Conservation (phyloP, 345 rosid species). For the Heritiera fomes region DNA sequence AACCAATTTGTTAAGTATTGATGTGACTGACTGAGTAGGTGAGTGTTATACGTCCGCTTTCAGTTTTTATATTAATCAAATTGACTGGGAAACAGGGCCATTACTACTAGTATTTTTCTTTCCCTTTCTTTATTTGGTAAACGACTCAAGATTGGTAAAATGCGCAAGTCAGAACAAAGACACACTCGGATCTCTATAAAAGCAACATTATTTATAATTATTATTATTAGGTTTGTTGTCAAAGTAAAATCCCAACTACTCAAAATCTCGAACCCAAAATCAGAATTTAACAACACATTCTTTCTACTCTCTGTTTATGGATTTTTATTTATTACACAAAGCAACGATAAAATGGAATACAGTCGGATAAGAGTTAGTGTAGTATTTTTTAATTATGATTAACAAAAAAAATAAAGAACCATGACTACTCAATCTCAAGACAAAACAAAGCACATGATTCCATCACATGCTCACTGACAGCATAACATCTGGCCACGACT, state of each 20-base stretch:
- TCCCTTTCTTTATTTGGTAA: no score
- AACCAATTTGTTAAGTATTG: no score
- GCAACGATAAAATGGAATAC: background rate
- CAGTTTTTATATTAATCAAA: no score
- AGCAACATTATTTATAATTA: background rate
- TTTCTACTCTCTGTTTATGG: background rate
- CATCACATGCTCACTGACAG: conserved; percentile 66
- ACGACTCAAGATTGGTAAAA: background rate
- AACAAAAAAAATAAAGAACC: background rate
- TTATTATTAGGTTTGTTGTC: background rate
- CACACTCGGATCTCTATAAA: background rate
- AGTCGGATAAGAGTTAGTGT: background rate
- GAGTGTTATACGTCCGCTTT: no score
- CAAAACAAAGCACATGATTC: conserved; percentile 36
- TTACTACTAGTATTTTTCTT: no score
- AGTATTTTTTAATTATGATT: background rate
- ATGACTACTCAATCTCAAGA: background rate
- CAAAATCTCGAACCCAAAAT: no score
- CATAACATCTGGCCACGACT: conserved; percentile 73
- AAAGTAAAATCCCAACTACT: background rate
- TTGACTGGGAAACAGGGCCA: no score
- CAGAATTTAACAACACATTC: background rate
- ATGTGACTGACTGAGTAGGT: no score
- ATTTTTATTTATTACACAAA: background rate
- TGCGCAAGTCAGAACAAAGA: background rate